These are phyloP conservation scores for Chlamydomonas applanata DNA, from an alignment of 139 green algal genomes.

Conservation along the genomic window DNA sequence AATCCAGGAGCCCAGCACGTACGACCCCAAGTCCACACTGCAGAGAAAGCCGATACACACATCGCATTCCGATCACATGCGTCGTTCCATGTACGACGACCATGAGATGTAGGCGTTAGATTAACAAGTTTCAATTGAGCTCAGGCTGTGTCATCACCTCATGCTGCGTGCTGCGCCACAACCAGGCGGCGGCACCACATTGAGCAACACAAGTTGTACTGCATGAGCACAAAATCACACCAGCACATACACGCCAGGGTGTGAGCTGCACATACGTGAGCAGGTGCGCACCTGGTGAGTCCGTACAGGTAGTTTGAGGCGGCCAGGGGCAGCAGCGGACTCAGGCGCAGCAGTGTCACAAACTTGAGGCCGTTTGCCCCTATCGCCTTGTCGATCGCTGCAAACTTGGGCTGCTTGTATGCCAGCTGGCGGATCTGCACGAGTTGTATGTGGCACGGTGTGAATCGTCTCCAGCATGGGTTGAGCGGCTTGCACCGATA, in stretches of 20 bases:
- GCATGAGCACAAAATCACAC: neutral
- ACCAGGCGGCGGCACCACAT: neutral
- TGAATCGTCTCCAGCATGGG: too few species aligned
- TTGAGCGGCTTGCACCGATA: too few species aligned
- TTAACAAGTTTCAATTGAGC: neutral
- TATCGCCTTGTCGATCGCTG: slow-evolving; percentile 90
- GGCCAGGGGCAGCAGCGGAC: slow-evolving; percentile 88
- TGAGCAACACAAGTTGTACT: neutral
- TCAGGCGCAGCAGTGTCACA: slow-evolving; percentile 88
- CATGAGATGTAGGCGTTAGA: neutral
- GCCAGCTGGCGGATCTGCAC: slow-evolving; percentile 31
- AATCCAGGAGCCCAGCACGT: slow-evolving; percentile 79
- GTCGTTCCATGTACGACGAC: neutral
- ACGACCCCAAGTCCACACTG: slow-evolving; percentile 72
- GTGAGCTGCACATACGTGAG: neutral
- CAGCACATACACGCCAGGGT: neutral
- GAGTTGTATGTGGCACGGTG: too few species aligned
- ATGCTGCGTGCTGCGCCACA: neutral
- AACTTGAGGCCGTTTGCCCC: slow-evolving; percentile 89
- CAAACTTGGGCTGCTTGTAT: slow-evolving; percentile 62
- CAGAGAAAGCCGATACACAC: neutral
- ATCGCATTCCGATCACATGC: neutral
- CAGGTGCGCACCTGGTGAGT: slow-evolving; percentile 1
- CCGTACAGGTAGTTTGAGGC: slow-evolving; percentile 89
- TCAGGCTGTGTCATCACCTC: neutral